Base-by-base conservation (phyloP, 805 yeast species). In the Yueomyces sp. region DNA sequence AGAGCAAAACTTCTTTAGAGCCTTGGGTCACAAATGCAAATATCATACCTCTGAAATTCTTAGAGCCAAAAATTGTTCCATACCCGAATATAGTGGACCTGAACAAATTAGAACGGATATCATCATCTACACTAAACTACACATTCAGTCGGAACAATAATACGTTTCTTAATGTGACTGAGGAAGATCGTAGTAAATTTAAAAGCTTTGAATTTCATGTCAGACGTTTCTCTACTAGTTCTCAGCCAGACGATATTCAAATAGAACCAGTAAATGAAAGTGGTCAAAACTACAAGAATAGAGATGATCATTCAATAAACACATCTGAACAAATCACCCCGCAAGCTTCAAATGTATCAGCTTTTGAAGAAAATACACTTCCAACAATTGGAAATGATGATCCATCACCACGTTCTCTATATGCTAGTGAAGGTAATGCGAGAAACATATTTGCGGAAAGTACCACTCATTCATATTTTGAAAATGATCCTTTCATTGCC, bases 11-110 rank as follows among this genome's bases (percentile, higher is more conserved):
- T 46, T 34, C 11, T 37, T 37, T 39, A 6, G 55, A 57, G 37
- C 61, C 61, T 26, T 57, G 52, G 49, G 47, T 55, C 4, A 57
- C 64, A 2, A 42, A 50, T 7, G 62, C 63, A 9, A 48, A 51
- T n/a, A 51, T 47, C 38, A 43, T 60, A 19, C 64, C 65, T 3
- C 44, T 51, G 4, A 49, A 46, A 32, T 55, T 51, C 34, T 49
- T 60, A 36, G 55, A 57, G 44, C 65, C 65, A 9, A 47, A 46
- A 34, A 50, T 60, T 28, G 42, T 57, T 28, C 65, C 65, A 2
- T 60, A 51, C 37, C 63, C 65, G 6, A 48, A 51, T n/a, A 51
- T 47, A 40, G 42, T 60, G n/a, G 63, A 63, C 3, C 44, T 51
- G 5, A 49, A 46, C 30, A 55, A 52, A 33, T 48, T 60, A 36